These are phyloP conservation scores for Zarea fungicola DNA, from an alignment of 2,329 filamentous ascomycete genomes.

Conservation along the genomic window DNA sequence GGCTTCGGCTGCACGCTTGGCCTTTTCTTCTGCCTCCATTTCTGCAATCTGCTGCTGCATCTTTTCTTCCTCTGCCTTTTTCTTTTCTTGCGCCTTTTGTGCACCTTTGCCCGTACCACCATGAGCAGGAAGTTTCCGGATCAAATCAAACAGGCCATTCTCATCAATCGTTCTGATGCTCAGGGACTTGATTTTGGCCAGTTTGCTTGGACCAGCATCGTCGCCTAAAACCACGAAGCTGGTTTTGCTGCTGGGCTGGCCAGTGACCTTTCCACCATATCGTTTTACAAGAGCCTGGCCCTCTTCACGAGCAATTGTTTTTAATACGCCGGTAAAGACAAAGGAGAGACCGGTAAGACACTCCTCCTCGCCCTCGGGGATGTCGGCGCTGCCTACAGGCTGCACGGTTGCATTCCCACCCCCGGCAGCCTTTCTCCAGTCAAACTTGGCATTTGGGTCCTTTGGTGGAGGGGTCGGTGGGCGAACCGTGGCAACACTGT, in stretches of 20 bases:
- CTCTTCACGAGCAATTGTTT: slow-evolving; percentile 76
- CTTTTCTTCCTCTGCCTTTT: slow-evolving; percentile 77
- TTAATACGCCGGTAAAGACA: slow-evolving; percentile 88
- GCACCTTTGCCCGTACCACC: slow-evolving; percentile 86
- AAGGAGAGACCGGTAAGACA: slow-evolving; percentile 87
- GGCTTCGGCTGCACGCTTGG: slow-evolving; percentile 45
- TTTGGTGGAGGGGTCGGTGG: slow-evolving; percentile 78
- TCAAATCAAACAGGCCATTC: slow-evolving; percentile 82
- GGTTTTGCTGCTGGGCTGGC: slow-evolving; percentile 84
- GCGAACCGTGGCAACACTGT: slow-evolving; percentile 77
- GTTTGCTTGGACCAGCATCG: slow-evolving; percentile 90
- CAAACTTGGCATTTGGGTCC: slow-evolving; percentile 68
- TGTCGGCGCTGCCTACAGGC: slow-evolving; percentile 60
- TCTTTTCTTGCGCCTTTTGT: slow-evolving; percentile 78
- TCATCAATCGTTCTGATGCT: slow-evolving; percentile 92
- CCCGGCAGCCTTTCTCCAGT: slow-evolving; percentile 62
- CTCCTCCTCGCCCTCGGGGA: slow-evolving; percentile 80
- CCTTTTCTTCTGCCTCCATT: slow-evolving; percentile 77
- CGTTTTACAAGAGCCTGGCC: slow-evolving; percentile 82
- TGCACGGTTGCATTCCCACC: slow-evolving; percentile 56
- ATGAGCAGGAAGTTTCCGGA: slow-evolving; percentile 72
- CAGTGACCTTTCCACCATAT: slow-evolving; percentile 88
- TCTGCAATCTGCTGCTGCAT: slow-evolving; percentile 74
- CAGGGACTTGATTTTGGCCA: slow-evolving; percentile 75
- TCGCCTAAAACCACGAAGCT: slow-evolving; percentile 86